Conservation (phyloP, 495 filamentous ascomycete genomes). For the Neurospora sublineolata region DNA sequence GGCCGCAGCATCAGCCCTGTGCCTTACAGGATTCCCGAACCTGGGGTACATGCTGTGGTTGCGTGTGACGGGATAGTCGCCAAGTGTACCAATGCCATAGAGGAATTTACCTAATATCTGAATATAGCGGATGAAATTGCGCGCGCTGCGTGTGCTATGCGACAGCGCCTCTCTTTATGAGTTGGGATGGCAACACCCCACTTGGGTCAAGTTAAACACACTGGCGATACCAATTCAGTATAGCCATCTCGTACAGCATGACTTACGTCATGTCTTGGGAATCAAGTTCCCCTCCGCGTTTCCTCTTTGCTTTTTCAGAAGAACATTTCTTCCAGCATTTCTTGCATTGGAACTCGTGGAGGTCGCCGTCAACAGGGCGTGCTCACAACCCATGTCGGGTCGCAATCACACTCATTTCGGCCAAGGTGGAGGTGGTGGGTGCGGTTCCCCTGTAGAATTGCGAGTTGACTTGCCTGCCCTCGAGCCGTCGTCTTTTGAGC, state of each 20-base stretch:
- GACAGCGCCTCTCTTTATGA: background rate
- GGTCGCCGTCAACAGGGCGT: background rate
- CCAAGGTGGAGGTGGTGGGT: background rate
- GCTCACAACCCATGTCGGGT: background rate
- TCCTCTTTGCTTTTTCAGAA: background rate
- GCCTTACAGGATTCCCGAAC: conserved; percentile 3
- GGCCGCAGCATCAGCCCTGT: conserved; percentile 1
- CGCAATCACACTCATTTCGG: background rate
- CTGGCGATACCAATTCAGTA: background rate
- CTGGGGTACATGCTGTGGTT: background rate
- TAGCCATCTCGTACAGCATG: background rate
- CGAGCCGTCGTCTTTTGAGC: background rate
- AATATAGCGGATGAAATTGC: background rate
- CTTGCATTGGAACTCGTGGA: background rate
- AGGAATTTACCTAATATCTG: background rate
- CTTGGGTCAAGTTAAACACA: background rate
- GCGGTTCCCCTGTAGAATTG: background rate
- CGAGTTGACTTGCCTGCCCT: background rate
- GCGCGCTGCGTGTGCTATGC: background rate
- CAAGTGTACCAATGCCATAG: background rate
- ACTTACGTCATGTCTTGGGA: background rate
- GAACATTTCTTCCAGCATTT: background rate
- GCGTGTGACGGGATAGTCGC: background rate
- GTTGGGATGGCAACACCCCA: background rate
- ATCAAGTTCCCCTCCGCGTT: background rate